Evolutionary conservation across 352 stramenopile species (phyloP).

Genomic region (Phytopythium mirpurense): DNA sequence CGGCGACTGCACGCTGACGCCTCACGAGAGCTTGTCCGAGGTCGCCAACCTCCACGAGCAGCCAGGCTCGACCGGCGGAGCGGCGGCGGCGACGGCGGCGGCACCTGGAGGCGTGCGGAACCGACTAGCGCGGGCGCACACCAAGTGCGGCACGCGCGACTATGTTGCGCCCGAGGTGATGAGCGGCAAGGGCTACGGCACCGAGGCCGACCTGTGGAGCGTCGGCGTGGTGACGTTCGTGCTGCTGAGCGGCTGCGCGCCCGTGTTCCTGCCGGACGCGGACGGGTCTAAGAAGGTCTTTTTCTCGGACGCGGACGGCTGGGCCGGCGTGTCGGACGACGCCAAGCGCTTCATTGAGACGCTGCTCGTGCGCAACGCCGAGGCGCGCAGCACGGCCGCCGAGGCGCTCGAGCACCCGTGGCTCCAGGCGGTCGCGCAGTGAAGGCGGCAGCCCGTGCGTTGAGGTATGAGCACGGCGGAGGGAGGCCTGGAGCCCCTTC

Average conservation of each 20-base stretch:
- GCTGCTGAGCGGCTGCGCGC: slow-evolving; percentile 75
- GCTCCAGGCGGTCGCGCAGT: slow-evolving; percentile 33
- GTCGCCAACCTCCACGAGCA: slow-evolving; percentile 52
- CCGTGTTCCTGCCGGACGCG: slow-evolving; percentile 55
- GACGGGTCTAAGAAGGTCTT: slow-evolving; percentile 71
- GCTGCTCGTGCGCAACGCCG: slow-evolving; percentile 69
- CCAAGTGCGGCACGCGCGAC: slow-evolving; percentile 78
- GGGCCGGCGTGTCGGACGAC: slow-evolving; percentile 48
- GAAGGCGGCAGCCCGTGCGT: too few relatives aligned
- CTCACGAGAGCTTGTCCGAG: slow-evolving; percentile 66
- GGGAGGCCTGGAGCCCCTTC: not conserved
- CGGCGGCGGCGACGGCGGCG: slow-evolving; percentile 10
- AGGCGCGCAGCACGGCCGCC: slow-evolving; percentile 61
- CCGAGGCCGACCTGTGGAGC: slow-evolving; percentile 92
- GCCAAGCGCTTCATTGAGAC: slow-evolving; percentile 69
- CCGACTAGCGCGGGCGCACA: slow-evolving; percentile 67
- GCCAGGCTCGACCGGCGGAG: slow-evolving; percentile 3
- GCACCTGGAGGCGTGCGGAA: slow-evolving; percentile 41
- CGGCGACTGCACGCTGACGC: slow-evolving; percentile 53
- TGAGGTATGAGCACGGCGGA: too few relatives aligned
- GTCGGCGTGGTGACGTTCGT: slow-evolving; percentile 91
- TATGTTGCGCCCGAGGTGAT: slow-evolving; percentile 85
- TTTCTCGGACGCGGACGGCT: slow-evolving; percentile 61
- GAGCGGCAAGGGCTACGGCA: slow-evolving; percentile 90
- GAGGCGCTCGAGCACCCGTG: slow-evolving; percentile 73